A percentile compares a stretch with the other conserved stretches of the same genome.
Evolutionary conservation across 1,284 basidiomycete genomes (phyloP).

Genomic region (Ustilago tritici): DNA sequence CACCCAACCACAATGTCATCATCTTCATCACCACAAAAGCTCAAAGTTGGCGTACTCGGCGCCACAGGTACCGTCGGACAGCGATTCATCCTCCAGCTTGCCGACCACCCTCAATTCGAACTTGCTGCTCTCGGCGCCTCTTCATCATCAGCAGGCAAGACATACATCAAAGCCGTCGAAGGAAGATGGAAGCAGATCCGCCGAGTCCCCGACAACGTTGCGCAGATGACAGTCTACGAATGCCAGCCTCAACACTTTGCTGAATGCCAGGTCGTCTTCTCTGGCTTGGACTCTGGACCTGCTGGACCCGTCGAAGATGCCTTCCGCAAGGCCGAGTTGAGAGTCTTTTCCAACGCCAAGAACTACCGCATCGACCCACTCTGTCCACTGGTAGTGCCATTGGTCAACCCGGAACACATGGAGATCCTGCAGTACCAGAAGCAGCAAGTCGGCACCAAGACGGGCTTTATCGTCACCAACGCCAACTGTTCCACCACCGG

Average conservation of each 20-base stretch:
- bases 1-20: not conserved
- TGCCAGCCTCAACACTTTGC: conserved; percentile 83
- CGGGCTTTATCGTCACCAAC: conserved; percentile 97
- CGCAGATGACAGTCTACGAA: conserved; percentile 80
- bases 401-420: conserved; percentile 91
- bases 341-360: conserved; percentile 98
- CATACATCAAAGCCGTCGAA: conserved; percentile 78
- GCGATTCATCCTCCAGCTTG: conserved; percentile 86
- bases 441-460: conserved; percentile 74
- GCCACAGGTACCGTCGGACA: conserved; percentile 80
- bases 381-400: conserved; percentile 96
- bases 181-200: conserved; percentile 88
- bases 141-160: conserved; percentile 85
- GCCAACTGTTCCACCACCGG: conserved; percentile 99
- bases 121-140: conserved; percentile 91
- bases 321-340: conserved; percentile 87
- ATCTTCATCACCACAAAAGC: conserved; percentile 62
- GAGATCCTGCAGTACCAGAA: conserved; percentile 85
- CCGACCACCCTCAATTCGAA: conserved; percentile 89
- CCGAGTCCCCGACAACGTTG: conserved; percentile 79
- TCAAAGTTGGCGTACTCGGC: conserved; percentile 92
- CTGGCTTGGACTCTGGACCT: conserved; percentile 91
- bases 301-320: conserved; percentile 93
- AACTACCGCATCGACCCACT: conserved; percentile 92
- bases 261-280: conserved; percentile 91